Conservation (phyloP, 1,139 yeast species). For the Pichia sp. region DNA sequence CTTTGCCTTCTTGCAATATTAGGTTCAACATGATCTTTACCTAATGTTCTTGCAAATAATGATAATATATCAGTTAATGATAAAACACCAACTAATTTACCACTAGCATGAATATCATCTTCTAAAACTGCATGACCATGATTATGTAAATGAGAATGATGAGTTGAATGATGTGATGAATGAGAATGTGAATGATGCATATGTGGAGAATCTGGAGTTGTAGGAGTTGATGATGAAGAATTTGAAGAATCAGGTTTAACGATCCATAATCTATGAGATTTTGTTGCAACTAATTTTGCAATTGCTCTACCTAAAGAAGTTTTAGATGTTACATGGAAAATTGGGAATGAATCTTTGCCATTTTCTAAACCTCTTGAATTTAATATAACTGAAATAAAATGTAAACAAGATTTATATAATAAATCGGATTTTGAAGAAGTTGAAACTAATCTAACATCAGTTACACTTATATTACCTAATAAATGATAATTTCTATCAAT, state of each 20-base stretch:
- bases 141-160: constrained; percentile 9
- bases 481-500: constrained; percentile 70
- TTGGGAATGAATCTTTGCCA: constrained; percentile 94
- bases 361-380: constrained; percentile 86
- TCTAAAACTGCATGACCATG: constrained; percentile 9
- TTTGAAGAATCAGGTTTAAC: constrained; percentile 47
- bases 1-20: constrained; percentile 81
- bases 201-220: constrained; percentile 12
- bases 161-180: constrained; percentile 6
- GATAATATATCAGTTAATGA: constrained; percentile 86
- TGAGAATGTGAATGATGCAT: constrained; percentile 1
- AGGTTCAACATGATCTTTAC: constrained; percentile 64
- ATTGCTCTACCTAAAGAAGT: constrained; percentile 82
- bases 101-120: constrained; percentile 39
- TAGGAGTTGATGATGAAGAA: constrained; percentile 7
- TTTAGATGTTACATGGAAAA: constrained; percentile 79
- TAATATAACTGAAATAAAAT: constrained; percentile 79
- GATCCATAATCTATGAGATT: constrained; percentile 89
- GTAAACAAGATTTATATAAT: constrained; percentile 75
- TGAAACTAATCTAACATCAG: constrained; percentile 84
- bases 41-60: constrained; percentile 66
- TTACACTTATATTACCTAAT: constrained; percentile 87
- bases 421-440: constrained; percentile 78
- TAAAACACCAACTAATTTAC: constrained; percentile 81
- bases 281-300: constrained; percentile 92